A percentile compares a stretch with the other conserved stretches of the same genome.
Evolutionary conservation across 257 asterid species (phyloP).

Genomic region (Capsicum baccatum): DNA sequence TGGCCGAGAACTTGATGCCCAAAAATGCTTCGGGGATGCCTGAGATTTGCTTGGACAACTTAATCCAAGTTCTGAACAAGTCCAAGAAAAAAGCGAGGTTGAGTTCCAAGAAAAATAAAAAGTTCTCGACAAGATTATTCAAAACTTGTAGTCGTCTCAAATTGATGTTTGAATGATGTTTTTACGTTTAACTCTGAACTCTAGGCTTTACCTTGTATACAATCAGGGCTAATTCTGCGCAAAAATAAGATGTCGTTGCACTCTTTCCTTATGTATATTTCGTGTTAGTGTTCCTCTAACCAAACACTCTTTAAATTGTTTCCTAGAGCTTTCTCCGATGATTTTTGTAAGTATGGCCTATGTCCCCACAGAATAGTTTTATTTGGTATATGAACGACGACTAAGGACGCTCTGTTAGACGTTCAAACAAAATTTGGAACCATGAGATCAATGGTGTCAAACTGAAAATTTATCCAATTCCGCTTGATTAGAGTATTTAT

Average conservation of each 20-base stretch:
- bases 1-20: constrained; percentile 28
- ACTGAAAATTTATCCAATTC: too few relatives aligned
- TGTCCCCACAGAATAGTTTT: not conserved
- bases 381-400: not conserved
- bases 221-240: not conserved
- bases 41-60: constrained; percentile 24
- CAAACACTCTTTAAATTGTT: not conserved
- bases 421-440: too few relatives aligned
- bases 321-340: not conserved
- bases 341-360: not conserved
- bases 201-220: not conserved
- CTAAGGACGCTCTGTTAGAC: too few relatives aligned
- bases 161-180: not conserved
- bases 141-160: not conserved
- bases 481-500: too few relatives aligned
- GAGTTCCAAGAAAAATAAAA: not conserved
- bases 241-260: not conserved
- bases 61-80: not conserved
- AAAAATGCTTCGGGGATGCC: constrained; percentile 12
- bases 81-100: not conserved
- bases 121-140: not conserved
- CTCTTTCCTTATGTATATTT: not conserved
- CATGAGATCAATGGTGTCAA: too few relatives aligned
- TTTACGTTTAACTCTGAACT: not conserved
- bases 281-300: not conserved